A percentile compares a stretch with the other conserved stretches of the same genome.
These are phyloP conservation scores for Raphanus raphanistrum DNA, from an alignment of 345 rosid genomes.

Conservation along the genomic window DNA sequence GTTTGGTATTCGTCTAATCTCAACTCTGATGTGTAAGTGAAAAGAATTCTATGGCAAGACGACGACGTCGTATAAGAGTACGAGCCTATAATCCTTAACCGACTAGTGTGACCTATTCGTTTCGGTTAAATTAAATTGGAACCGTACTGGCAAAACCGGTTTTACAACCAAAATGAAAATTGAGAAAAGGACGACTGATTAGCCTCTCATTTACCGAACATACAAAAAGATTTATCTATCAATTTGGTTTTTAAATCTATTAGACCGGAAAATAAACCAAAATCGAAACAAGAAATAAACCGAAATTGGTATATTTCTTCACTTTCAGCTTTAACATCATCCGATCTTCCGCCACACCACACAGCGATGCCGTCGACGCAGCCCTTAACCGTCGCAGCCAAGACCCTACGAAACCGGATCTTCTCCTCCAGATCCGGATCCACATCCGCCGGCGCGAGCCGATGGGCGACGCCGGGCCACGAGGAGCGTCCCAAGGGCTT, in stretches of 20 bases:
- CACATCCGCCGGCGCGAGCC: constrained; percentile 66
- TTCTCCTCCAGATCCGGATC: constrained; percentile 46
- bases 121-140: not conserved
- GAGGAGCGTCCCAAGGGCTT: constrained; percentile 92
- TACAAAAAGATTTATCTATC: not conserved
- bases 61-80: not conserved
- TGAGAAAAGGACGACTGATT: no score
- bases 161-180: no score
- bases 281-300: not conserved
- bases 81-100: not conserved
- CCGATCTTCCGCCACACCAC: not conserved
- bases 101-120: not conserved
- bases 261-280: not conserved
- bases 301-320: not conserved
- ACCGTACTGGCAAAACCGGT: not conserved
- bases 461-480: constrained; percentile 85
- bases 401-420: constrained; percentile 69
- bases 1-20: no score
- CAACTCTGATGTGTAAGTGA: no score
- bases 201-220: no score
- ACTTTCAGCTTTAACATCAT: not conserved
- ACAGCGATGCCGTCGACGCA: constrained; percentile 43
- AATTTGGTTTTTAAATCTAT: not conserved
- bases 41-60: not conserved
- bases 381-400: constrained; percentile 43